Evolutionary conservation across 371 early-diverging fungal genomes (phyloP), one percentile per base, ranked within the genome.

Genomic region (Scutellospora calospora): DNA sequence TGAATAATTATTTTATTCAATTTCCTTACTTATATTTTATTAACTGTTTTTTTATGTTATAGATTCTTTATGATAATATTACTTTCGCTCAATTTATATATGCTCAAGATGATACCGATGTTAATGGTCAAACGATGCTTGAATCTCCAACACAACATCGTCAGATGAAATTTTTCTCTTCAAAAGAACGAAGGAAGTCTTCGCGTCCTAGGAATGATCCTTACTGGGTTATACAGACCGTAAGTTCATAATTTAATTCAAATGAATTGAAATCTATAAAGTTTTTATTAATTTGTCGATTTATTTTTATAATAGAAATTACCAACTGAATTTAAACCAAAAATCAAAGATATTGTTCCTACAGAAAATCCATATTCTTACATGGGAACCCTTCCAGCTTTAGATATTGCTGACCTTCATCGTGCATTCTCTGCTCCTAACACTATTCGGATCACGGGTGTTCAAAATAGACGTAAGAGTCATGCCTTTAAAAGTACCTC

Each of bases 31-130:
- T 38, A 38, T 38, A 4, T 38, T 4, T 6, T 31, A 31, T 18
- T 16, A 29, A 38, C 18, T 20, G n/a, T 66, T 14, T 11, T 72
- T 18, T 6, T 16, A 57, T 14, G 20, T 27, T n/a, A 0, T 85
- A 91, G 91, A 87, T 94, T 20, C 88, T 95, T 79, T 95, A 93
- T 85, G 95, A 95, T 82, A 95, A 95, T 81, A 91, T 94, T 60
- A 89, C 89, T 18, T 84, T 80, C 77, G 84, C 87, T 66, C 86
- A 89, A 65, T 89, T 92, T 76, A 88, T 89, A 11, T 91, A 90
- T 84, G 90, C 90, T 18, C 89, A 91, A 49, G 86, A 84, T 25
- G 86, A 88, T 20, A 81, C 87, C 41, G 88, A 90, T 51, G 83
- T 86, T 20, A 84, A 85, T 66, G 87, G 85, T 18, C 84, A 81